These are phyloP conservation scores for Penicillium goetzii DNA, from an alignment of 495 filamentous ascomycete species.

Conservation along the genomic window DNA sequence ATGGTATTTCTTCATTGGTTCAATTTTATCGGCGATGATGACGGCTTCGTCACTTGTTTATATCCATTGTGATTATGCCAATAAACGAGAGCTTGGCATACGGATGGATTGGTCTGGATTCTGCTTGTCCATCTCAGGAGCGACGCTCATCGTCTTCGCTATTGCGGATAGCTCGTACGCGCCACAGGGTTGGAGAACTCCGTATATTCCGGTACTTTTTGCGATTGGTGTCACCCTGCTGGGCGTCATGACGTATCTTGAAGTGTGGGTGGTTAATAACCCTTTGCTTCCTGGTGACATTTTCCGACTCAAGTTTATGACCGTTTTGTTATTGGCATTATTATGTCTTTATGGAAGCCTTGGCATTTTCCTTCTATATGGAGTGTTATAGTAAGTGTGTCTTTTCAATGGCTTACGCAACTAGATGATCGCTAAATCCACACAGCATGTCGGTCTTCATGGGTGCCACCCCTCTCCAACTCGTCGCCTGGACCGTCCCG, in stretches of 20 bases:
- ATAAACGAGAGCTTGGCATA: constrained; percentile 48
- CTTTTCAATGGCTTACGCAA: not conserved
- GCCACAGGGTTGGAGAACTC: constrained; percentile 68
- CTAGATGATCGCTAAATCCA: constrained; percentile 18
- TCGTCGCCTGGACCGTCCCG: constrained; percentile 78
- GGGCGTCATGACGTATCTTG: constrained; percentile 65
- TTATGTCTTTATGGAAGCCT: constrained; percentile 78
- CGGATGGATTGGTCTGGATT: constrained; percentile 76
- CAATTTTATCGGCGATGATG: constrained; percentile 56
- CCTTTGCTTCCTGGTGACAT: constrained; percentile 77
- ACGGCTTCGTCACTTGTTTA: constrained; percentile 59
- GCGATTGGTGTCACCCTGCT: constrained; percentile 61
- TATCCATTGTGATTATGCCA: constrained; percentile 65
- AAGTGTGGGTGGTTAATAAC: constrained; percentile 72
- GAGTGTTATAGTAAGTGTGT: constrained; percentile 71
- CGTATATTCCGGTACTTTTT: constrained; percentile 57
- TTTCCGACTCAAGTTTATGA: constrained; percentile 77
- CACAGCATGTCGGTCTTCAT: constrained; percentile 67
- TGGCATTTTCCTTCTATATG: constrained; percentile 78
- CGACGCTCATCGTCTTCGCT: constrained; percentile 76
- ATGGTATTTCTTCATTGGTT: constrained; percentile 83
- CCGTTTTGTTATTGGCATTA: constrained; percentile 64
- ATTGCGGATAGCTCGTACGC: constrained; percentile 76
- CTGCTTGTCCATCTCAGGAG: constrained; percentile 62
- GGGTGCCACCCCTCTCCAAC: constrained; percentile 64